A percentile compares a stretch with the other conserved stretches of the same genome.
Conservation (phyloP, 495 filamentous ascomycete species). For the Haplographium delicatum region DNA sequence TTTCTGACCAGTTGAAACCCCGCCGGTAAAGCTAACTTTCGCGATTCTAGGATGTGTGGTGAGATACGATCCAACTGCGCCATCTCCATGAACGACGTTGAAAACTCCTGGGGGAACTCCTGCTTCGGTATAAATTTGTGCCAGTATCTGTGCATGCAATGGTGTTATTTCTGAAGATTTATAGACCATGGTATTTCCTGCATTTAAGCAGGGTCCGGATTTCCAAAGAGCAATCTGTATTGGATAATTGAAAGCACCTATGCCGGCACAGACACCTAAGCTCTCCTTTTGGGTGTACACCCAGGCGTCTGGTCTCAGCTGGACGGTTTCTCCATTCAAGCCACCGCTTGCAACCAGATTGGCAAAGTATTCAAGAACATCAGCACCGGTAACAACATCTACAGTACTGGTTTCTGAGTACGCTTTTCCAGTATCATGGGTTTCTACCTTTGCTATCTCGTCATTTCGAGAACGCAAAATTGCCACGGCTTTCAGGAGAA, state of each 20-base stretch:
- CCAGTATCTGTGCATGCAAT: conserved; percentile 62
- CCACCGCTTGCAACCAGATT: conserved; percentile 64
- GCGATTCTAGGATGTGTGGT: conserved; percentile 62
- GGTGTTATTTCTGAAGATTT: conserved; percentile 81
- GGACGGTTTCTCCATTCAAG: conserved; percentile 62
- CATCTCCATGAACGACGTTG: conserved; percentile 72
- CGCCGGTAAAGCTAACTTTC: conserved; percentile 82
- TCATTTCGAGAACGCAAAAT: conserved; percentile 65
- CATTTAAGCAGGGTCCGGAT: conserved; percentile 72
- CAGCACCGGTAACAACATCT: conserved; percentile 68
- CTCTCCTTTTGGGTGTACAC: conserved; percentile 71
- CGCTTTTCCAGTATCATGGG: conserved; percentile 69
- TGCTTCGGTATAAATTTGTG: conserved; percentile 64
- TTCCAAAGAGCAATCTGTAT: conserved; percentile 88
- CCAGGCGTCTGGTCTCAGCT: conserved; percentile 64
- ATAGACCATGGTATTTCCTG: conserved; percentile 84
- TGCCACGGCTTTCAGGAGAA: conserved; percentile 62
- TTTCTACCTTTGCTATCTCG: conserved; percentile 63
- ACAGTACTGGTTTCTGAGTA: conserved; percentile 71
- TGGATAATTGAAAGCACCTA: conserved; percentile 83
- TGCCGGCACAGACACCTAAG: conserved; percentile 71
- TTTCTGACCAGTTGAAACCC: conserved; percentile 70
- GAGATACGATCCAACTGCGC: conserved; percentile 64
- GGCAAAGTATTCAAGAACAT: conserved; percentile 74
- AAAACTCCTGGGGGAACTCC: conserved; percentile 76